Evolutionary conservation across 345 rosid genomes (phyloP), one percentile per base, ranked within the genome.

Genomic region (Physaria fendleri): DNA sequence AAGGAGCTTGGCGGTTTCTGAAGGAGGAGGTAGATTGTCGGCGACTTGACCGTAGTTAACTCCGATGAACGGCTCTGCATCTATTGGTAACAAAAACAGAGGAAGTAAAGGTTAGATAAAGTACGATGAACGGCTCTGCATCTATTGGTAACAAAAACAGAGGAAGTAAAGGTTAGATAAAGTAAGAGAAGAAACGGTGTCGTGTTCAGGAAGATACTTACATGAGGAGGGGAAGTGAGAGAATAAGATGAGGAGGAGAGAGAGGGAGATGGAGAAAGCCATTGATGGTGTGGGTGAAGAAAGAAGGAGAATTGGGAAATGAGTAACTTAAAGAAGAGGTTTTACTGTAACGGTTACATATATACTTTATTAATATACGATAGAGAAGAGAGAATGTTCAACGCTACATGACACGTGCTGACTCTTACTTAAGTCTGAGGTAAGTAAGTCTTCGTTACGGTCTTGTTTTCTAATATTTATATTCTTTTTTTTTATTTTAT

Each of bases 11-110:
- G 84, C 90, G 10, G 98, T 91, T 41, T 85, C 80, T 0, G 76
- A 62, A 4, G 98, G 92, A n/a, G 90, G 82, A 50, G 98, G 98
- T 17, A 91, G 84, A 64, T 91, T 91, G 72, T 91, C 82, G 11
- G 98, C 95, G 23, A 88, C 82, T 66, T 84, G 86, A 10, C 98
- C 98, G 56, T 88, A 91, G 77, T 88, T 91, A 27, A 85, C 85
- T 22, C 95, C 96, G 29, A 91, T 74, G 74, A 85, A 91, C 2
- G 95, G 60, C 62, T 91, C 80, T 32, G 90, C 73, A 22, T 72
- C 98, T 91, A 78, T 27, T 7, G 11, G 24, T 9, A 17, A 21
- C 8, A 39, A 15, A 59, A 44, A 42, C 47, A 57, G 60, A 43
- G 61, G 24, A 43, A 45, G 5, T 39, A 24, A 37, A 49, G 1